A percentile compares a stretch with the other conserved stretches of the same genome.
Evolutionary conservation across 805 yeast genomes (phyloP).

Genomic region (Ogataea salicorniae): DNA sequence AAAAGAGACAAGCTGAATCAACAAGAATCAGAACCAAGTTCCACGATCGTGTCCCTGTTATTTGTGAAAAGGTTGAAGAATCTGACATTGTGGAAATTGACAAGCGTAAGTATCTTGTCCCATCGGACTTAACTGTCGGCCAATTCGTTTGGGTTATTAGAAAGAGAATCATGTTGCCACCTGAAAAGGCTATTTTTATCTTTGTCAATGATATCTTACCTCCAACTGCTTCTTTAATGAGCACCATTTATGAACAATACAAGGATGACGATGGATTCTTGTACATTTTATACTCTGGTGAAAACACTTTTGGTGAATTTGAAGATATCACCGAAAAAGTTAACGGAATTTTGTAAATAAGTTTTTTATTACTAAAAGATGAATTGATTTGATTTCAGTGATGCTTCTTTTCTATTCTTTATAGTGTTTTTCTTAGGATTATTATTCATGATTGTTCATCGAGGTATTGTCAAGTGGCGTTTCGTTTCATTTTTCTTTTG

Average conservation of each 20-base stretch:
- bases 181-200: slow-evolving; percentile 96
- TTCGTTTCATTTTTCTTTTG: too few relatives aligned
- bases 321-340: slow-evolving; percentile 15
- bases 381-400: too few relatives aligned
- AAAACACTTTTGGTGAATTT: slow-evolving; percentile 83
- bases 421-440: too few relatives aligned
- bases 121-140: slow-evolving; percentile 93
- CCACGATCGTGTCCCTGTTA: slow-evolving; percentile 89
- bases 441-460: too few relatives aligned
- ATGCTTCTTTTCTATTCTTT: too few relatives aligned
- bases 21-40: slow-evolving; percentile 85
- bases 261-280: slow-evolving; percentile 97
- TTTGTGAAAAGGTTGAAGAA: slow-evolving; percentile 96
- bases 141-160: slow-evolving; percentile 97
- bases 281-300: slow-evolving; percentile 94
- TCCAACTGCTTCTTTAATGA: slow-evolving; percentile 96
- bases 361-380: too few relatives aligned
- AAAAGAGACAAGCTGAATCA: slow-evolving; percentile 93
- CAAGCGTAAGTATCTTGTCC: slow-evolving; percentile 94
- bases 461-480: too few relatives aligned
- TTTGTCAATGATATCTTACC: slow-evolving; percentile 96
- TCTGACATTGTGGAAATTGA: slow-evolving; percentile 95
- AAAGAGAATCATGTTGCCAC: slow-evolving; percentile 90
- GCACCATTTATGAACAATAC: slow-evolving; percentile 91
- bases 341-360: neutral